These are phyloP conservation scores for Hyaloscypha variabilis DNA, from an alignment of 495 filamentous ascomycete species.

Conservation along the genomic window DNA sequence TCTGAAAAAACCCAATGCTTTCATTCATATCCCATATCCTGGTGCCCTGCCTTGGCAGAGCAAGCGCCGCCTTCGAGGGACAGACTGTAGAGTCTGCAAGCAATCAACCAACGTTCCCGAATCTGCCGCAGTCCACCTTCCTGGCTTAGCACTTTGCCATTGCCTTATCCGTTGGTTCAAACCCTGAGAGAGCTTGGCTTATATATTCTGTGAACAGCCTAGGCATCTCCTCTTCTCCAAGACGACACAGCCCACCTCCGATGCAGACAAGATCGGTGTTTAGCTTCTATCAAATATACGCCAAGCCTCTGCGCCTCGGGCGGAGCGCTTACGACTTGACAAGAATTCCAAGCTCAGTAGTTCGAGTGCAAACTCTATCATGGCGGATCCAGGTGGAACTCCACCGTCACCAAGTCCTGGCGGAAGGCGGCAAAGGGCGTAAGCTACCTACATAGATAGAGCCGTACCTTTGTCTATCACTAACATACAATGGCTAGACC, in stretches of 20 bases:
- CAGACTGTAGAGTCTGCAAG: conserved; percentile 1
- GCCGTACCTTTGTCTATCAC: conserved; percentile 6
- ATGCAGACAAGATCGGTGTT: conserved; percentile 25
- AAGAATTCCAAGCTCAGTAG: conserved; percentile 13
- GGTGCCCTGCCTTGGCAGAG: background rate
- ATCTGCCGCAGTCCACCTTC: conserved; percentile 11
- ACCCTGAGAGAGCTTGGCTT: conserved; percentile 20
- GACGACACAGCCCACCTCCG: conserved; percentile 25
- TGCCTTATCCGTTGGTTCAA: background rate
- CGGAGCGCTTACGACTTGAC: conserved; percentile 23
- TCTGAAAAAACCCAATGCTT: background rate
- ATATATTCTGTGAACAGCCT: conserved; percentile 21
- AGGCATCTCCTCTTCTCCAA: background rate
- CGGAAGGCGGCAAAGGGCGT: conserved; percentile 34
- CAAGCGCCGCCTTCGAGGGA: background rate
- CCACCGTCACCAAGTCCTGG: conserved; percentile 29
- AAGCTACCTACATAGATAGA: conserved; percentile 19
- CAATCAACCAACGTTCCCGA: conserved; percentile 13
- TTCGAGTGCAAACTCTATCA: conserved; percentile 1
- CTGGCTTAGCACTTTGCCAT: conserved; percentile 14
- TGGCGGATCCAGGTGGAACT: conserved; percentile 17
- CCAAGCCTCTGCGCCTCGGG: conserved; percentile 32
- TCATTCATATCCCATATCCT: background rate
- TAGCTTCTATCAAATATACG: conserved; percentile 17
- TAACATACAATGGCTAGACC: conserved; percentile 44